Conservation (phyloP, 2,329 filamentous ascomycete species). For the Botryotinia narcissicola region DNA sequence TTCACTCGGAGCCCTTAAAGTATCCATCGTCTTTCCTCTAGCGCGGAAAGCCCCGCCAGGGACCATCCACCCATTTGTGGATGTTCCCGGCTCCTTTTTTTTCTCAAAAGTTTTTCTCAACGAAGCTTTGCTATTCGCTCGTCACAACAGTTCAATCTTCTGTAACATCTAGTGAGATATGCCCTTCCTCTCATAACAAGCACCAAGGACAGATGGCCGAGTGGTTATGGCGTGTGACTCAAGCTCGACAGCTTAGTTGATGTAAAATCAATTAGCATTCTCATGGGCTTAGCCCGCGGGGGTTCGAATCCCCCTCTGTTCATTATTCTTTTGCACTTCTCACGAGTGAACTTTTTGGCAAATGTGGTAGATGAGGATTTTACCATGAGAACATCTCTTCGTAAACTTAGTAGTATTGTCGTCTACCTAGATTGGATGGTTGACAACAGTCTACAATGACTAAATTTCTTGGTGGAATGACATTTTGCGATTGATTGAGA, state of each 20-base stretch:
- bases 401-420: background rate
- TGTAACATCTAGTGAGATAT: accelerated
- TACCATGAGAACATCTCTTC: background rate
- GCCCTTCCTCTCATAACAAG: accelerated
- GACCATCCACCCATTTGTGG: slow-evolving; percentile 2
- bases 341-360: background rate
- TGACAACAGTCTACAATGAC: background rate
- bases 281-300: slow-evolving; percentile 20
- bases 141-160: accelerated
- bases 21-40: background rate
- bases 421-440: background rate
- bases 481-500: background rate
- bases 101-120: background rate
- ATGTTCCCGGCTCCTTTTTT: background rate
- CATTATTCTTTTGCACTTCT: background rate
- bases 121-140: background rate
- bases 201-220: background rate
- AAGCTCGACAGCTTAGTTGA: slow-evolving; percentile 13
- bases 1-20: background rate
- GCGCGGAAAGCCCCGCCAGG: background rate
- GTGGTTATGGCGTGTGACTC: slow-evolving; percentile 23
- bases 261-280: slow-evolving; percentile 5
- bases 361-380: background rate
- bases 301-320: slow-evolving; percentile 23
- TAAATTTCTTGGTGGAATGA: background rate